Evolutionary conservation across 306 rosid genomes (phyloP), one percentile per base, ranked within the genome.

Genomic region (Vicia villosa): DNA sequence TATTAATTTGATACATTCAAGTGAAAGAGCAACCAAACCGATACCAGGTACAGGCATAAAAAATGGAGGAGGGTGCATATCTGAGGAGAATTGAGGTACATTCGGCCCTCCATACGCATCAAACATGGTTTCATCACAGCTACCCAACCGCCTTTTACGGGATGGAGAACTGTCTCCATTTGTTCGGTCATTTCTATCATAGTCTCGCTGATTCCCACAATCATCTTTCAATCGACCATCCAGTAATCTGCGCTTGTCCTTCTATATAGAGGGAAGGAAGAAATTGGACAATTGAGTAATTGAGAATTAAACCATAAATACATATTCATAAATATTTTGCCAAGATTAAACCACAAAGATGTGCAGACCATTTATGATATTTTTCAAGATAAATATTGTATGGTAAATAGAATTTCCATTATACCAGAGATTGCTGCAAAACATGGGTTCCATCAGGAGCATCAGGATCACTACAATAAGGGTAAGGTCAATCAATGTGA

Each of bases 41-140:
- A 97, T 97, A 70, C 99, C 99, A 79, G 99, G 99, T 59, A 95
- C 95, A 61, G 99, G 99, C 99, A 95, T 95, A 74, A 95, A 85
- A 15, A 95, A 85, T 9, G 98, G 97, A 50, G 96, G 91, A 40
- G 89, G 91, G 40, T 85, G 77, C 67, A 94, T 88, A 76, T 94
- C 99, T 19, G 99, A 66, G 60, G 88, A 75, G 75, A 87, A 94
- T 69, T 96, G 83, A 51, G 85, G 81, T 77, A 84, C 84, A 68
- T 68, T 90, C 62, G 79, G 86, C 64, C 96, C 96, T 0, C 86
- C 90, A 80, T 78, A 89, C 66, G 83, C 51, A 68, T 95, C 99
- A 82, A 80, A 91, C 91, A 95, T 89, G 7, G 95, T 47, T 20
- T 95, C 97, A 51, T 95, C 99, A 80, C 50, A 87, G 78, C 88